A percentile compares a stretch with the other conserved stretches of the same genome.
Evolutionary conservation across 495 filamentous ascomycete species (phyloP).

Genomic region (Podospora comata): DNA sequence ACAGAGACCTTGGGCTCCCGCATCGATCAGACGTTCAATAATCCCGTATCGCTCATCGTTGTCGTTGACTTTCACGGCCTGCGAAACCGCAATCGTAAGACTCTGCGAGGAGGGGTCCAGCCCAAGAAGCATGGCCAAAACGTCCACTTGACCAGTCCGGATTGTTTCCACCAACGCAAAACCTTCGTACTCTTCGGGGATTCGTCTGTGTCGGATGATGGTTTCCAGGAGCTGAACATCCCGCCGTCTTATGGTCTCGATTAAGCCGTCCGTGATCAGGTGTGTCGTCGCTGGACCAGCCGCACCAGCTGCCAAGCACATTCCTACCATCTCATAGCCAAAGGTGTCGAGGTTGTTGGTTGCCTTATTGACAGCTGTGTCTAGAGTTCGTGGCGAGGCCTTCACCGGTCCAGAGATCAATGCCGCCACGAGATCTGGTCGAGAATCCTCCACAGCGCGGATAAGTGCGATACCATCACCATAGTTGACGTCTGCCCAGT

Average conservation of each 20-base stretch:
- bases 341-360: conserved; percentile 14
- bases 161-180: conserved; percentile 30
- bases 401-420: conserved; percentile 28
- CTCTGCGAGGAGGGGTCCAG: conserved; percentile 21
- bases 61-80: conserved; percentile 25
- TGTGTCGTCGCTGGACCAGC: conserved; percentile 27
- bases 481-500: conserved; percentile 34
- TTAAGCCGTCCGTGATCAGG: conserved; percentile 25
- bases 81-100: conserved; percentile 25
- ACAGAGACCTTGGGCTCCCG: conserved; percentile 27
- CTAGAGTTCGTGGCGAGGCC: conserved; percentile 28
- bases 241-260: conserved; percentile 22
- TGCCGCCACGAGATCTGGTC: conserved; percentile 26
- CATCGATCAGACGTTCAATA: conserved; percentile 21
- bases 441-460: conserved; percentile 25
- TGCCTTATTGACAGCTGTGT: conserved; percentile 24
- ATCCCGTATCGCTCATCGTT: conserved; percentile 20
- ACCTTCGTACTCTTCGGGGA: conserved; percentile 23
- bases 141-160: conserved; percentile 22
- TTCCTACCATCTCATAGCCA: conserved; percentile 25
- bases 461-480: conserved; percentile 25
- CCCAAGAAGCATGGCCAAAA: conserved; percentile 27
- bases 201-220: conserved; percentile 20
- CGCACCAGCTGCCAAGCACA: conserved; percentile 28
- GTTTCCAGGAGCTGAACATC: conserved; percentile 22